Evolutionary conservation across 371 early-diverging fungal species (phyloP).

Genomic region (Coemansia sp.): DNA sequence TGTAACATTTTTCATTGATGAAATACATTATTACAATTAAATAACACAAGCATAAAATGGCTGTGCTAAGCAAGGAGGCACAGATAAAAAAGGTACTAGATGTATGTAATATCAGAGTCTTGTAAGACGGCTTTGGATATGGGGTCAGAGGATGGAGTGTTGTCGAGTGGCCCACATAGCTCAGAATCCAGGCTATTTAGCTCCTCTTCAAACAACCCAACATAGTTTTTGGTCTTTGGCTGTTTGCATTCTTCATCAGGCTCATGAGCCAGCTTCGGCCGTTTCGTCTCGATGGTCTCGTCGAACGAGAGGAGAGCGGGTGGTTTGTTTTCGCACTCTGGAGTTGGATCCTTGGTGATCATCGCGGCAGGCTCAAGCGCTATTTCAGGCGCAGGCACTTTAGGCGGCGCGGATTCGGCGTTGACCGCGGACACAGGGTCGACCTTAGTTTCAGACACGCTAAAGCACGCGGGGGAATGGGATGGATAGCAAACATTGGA

Average conservation of each 20-base stretch:
- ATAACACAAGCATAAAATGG: too few species aligned
- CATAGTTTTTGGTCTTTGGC: slow-evolving; percentile 19
- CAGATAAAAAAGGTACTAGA: too few species aligned
- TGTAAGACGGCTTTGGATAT: slow-evolving; percentile 10
- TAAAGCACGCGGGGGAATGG: slow-evolving; percentile 11
- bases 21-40: too few species aligned
- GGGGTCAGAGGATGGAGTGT: slow-evolving; percentile 22
- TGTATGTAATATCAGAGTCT: too few species aligned
- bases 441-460: background rate
- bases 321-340: too few species aligned
- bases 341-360: too few species aligned
- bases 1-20: too few species aligned
- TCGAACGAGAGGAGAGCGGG: too few species aligned
- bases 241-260: slow-evolving; percentile 22
- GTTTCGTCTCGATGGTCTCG: background rate
- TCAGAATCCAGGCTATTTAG: slow-evolving; percentile 19
- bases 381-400: background rate
- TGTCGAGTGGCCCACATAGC: slow-evolving; percentile 38
- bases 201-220: slow-evolving; percentile 37
- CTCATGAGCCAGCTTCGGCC: too few species aligned
- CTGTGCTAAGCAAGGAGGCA: too few species aligned
- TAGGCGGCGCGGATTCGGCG: background rate
- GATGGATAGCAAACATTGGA: slow-evolving; percentile 33
- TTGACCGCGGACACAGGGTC: too few species aligned
- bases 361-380: background rate